Conservation (phyloP, 179 eudicot species). For the Beta macrorhiza region DNA sequence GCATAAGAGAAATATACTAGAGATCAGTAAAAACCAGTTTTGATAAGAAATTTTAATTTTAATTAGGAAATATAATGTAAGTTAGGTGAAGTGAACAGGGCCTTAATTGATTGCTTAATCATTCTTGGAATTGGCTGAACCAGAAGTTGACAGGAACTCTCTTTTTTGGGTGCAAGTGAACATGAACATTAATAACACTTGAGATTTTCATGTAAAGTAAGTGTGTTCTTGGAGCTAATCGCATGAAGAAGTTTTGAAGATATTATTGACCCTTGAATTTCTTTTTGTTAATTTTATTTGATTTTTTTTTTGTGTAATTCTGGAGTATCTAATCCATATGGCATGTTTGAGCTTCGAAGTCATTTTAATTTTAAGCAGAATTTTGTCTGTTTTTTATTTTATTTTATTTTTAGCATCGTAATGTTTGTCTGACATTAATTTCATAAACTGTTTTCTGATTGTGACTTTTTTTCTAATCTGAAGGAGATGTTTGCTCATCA, state of each 20-base stretch:
- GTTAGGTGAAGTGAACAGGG: no score
- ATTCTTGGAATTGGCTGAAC: not conserved
- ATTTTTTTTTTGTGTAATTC: not conserved
- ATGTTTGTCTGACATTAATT: not conserved
- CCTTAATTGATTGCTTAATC: not conserved
- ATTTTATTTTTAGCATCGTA: not conserved
- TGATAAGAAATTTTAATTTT: no score
- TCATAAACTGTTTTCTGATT: not conserved
- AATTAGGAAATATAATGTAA: no score
- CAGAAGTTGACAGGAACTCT: no score
- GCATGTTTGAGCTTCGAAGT: not conserved
- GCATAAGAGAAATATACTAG: no score
- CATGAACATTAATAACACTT: not conserved
- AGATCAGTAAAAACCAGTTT: no score
- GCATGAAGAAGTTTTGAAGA: not conserved
- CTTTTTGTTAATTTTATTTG: no score
- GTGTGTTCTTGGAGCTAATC: not conserved
- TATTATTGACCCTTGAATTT: no score
- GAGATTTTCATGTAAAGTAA: not conserved
- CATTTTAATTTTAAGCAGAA: not conserved
- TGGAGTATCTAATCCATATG: not conserved
- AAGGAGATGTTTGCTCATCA: slow-evolving; percentile 45
- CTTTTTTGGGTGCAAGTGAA: no score
- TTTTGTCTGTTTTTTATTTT: not conserved
- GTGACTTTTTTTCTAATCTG: slow-evolving; percentile 17